Conservation (phyloP, 2,329 filamentous ascomycete genomes). For the Pseudovirgaria hyperparasitica region DNA sequence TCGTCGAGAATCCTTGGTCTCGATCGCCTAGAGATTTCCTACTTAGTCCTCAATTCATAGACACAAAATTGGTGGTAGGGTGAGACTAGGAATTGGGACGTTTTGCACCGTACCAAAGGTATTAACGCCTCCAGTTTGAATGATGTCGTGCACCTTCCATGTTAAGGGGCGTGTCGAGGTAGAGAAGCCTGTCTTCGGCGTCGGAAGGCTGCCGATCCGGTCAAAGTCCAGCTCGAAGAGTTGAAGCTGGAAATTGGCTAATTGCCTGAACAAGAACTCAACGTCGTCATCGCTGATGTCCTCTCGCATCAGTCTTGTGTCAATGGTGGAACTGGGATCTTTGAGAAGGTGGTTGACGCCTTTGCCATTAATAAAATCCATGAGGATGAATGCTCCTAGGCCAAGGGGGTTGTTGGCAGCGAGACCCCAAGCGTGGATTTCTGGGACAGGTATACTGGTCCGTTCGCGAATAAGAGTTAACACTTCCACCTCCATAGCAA, state of each 20-base stretch:
- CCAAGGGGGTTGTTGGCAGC: constrained; percentile 1
- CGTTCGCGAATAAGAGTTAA: constrained; percentile 12
- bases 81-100: too few relatives aligned
- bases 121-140: too few relatives aligned
- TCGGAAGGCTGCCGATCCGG: constrained; percentile 15
- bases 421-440: constrained; percentile 3
- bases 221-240: constrained; percentile 7
- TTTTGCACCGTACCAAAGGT: too few relatives aligned
- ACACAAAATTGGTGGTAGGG: too few relatives aligned
- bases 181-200: constrained; percentile 7
- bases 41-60: too few relatives aligned
- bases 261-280: constrained; percentile 2
- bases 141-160: too few relatives aligned
- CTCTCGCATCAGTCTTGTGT: constrained; percentile 12
- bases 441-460: constrained; percentile 4
- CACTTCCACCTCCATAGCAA: constrained; percentile 18
- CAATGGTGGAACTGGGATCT: constrained; percentile 4
- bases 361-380: constrained; percentile 3
- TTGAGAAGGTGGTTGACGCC: constrained; percentile 2
- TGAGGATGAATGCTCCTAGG: constrained; percentile 4
- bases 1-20: constrained; percentile 18
- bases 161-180: constrained; percentile 16
- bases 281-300: constrained; percentile 3
- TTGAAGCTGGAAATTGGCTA: constrained; percentile 6
- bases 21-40: too few relatives aligned